phyloP scores from a whole-genome alignment of 768 basidiomycete genomes.

The Lactifluus pinguis region DNA sequence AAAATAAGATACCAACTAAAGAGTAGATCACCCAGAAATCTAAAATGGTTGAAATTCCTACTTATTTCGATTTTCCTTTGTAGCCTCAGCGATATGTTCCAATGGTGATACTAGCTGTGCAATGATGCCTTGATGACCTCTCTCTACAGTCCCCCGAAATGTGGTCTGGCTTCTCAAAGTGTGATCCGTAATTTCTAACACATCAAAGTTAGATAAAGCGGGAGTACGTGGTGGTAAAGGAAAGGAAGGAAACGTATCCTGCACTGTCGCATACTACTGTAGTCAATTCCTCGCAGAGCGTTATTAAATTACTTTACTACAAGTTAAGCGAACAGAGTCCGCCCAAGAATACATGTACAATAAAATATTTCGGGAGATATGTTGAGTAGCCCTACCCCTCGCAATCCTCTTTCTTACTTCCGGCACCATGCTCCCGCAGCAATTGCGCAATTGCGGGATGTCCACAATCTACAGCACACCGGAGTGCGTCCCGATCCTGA shows the following conservation, averaged over 20 bases:
- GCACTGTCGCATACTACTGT: slow-evolving; percentile 52
- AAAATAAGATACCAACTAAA: neutral
- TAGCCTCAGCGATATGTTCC: neutral
- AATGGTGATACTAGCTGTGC: neutral
- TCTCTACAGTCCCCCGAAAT: neutral
- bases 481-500: neutral
- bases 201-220: neutral
- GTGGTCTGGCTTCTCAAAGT: neutral
- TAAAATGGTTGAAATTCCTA: neutral
- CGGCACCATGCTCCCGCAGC: neutral
- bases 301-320: too few species aligned
- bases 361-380: too few species aligned
- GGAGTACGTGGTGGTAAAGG: too few species aligned
- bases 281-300: too few species aligned
- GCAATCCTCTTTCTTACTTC: neutral
- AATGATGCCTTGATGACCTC: neutral
- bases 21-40: neutral
- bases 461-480: neutral
- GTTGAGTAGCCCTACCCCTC: too few species aligned
- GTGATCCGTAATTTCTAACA: slow-evolving; percentile 1
- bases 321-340: too few species aligned
- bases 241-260: slow-evolving; percentile 58
- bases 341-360: too few species aligned
- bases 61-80: neutral
- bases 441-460: neutral